A percentile compares a stretch with the other conserved stretches of the same genome.
Evolutionary conservation across 2,329 filamentous ascomycete species (phyloP).

Genomic region (Botryotinia narcissicola): DNA sequence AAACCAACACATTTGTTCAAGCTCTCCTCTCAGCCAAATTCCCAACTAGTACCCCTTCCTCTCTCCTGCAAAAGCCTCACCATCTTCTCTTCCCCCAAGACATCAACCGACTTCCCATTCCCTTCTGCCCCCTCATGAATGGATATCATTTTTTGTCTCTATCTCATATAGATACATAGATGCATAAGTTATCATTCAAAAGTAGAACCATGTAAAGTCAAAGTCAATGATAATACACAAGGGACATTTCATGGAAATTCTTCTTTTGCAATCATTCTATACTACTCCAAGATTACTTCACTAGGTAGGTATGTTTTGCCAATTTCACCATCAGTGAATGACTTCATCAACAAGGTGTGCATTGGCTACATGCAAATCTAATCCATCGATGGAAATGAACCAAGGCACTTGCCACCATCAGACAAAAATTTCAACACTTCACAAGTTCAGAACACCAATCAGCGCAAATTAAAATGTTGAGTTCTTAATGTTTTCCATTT

Average conservation of each 20-base stretch:
- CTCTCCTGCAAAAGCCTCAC: no score
- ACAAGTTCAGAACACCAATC: background rate
- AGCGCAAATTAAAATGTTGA: background rate
- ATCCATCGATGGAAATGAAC: background rate
- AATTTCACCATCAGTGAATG: background rate
- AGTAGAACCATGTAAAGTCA: background rate
- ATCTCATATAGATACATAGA: background rate
- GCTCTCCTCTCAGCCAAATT: background rate
- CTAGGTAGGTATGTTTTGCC: background rate
- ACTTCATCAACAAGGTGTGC: background rate
- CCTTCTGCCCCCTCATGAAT: background rate
- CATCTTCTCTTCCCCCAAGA: background rate
- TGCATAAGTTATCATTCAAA: background rate
- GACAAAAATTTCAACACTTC: background rate
- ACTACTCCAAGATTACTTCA: background rate
- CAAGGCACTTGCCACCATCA: background rate
- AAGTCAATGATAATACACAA: background rate
- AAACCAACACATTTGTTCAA: no score
- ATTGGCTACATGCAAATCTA: background rate
- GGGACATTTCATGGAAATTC: background rate
- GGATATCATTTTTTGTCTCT: background rate
- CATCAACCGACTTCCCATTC: background rate
- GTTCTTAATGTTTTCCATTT: conserved; percentile 2
- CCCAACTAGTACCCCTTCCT: background rate
- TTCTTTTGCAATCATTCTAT: background rate